A percentile compares a stretch with the other conserved stretches of the same genome.
Evolutionary conservation across 805 yeast species (phyloP).

Genomic region (Saturnispora bothae): DNA sequence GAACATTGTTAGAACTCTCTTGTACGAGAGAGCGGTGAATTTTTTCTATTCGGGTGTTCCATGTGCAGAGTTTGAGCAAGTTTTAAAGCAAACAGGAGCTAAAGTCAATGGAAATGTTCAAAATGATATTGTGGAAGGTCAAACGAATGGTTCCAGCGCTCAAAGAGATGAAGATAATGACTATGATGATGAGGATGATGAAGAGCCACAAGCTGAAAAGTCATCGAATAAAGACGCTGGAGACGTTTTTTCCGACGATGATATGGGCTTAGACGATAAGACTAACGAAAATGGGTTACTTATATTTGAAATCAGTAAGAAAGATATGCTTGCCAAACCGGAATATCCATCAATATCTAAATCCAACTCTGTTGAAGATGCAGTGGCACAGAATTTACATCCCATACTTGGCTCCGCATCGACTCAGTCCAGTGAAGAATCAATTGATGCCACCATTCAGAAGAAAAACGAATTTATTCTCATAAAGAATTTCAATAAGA

Average conservation of each 20-base stretch:
- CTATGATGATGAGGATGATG: constrained; percentile 26
- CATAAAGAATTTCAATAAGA: constrained; percentile 57
- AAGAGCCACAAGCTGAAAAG: constrained; percentile 7
- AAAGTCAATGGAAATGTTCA: too few species aligned
- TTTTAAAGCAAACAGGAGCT: too few species aligned
- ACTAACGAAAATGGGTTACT: constrained; percentile 15
- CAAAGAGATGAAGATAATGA: constrained; percentile 24
- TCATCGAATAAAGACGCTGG: neutral
- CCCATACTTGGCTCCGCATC: constrained; percentile 28
- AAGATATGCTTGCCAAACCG: constrained; percentile 21
- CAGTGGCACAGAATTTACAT: constrained; percentile 26
- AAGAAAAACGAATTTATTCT: constrained; percentile 28
- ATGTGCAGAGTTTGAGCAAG: constrained; percentile 4
- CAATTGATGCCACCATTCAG: constrained; percentile 25
- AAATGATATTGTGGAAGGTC: neutral
- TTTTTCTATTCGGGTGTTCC: constrained; percentile 14
- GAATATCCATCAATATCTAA: constrained; percentile 21
- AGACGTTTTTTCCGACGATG: neutral
- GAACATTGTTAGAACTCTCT: constrained; percentile 46
- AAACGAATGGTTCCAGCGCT: neutral
- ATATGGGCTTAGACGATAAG: neutral
- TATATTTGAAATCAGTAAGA: constrained; percentile 13
- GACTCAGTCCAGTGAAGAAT: constrained; percentile 30
- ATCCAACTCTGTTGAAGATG: constrained; percentile 22
- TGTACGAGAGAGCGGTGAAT: constrained; percentile 65